Percentiles rank a stretch among this genome's conserved stretches.
phyloP scores from a whole-genome alignment of 495 filamentous ascomycete species.

The Hyaloscypha variabilis region DNA sequence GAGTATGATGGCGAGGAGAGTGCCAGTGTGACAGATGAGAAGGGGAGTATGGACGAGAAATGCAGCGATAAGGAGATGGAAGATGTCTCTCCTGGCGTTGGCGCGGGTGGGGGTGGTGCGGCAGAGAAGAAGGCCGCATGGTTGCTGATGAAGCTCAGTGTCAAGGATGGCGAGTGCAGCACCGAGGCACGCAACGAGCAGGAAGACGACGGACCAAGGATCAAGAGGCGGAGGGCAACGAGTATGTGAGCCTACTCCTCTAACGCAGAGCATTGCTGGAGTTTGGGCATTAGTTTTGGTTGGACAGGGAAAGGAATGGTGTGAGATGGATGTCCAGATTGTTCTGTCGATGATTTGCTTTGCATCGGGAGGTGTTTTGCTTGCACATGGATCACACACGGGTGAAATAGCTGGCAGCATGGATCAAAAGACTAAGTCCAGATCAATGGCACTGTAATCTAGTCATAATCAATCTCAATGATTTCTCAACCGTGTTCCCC shows the following conservation, averaged over 20 bases:
- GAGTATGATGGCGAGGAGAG: constrained; percentile 30
- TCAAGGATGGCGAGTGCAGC: constrained; percentile 40
- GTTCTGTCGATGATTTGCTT: constrained; percentile 2
- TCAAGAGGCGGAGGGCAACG: constrained; percentile 36
- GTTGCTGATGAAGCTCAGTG: constrained; percentile 56
- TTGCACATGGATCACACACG: background rate
- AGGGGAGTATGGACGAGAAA: constrained; percentile 23
- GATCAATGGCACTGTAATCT: constrained; percentile 2
- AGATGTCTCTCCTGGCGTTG: constrained; percentile 19
- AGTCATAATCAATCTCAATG: background rate
- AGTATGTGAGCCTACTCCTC: constrained; percentile 34
- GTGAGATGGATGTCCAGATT: constrained; percentile 20
- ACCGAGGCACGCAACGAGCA: constrained; percentile 35
- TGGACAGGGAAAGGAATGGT: background rate
- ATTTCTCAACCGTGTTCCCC: background rate
- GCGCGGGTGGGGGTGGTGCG: constrained; percentile 3
- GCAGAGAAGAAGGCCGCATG: constrained; percentile 59
- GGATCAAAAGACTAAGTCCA: background rate
- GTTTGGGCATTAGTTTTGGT: background rate
- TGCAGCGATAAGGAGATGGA: constrained; percentile 18
- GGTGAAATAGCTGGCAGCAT: background rate
- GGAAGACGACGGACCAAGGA: constrained; percentile 30
- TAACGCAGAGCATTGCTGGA: background rate
- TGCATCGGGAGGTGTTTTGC: background rate
- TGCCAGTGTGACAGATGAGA: constrained; percentile 29